Base-by-base conservation (phyloP, 2,329 filamentous ascomycete genomes). In the Rachicladosporium sp. region DNA sequence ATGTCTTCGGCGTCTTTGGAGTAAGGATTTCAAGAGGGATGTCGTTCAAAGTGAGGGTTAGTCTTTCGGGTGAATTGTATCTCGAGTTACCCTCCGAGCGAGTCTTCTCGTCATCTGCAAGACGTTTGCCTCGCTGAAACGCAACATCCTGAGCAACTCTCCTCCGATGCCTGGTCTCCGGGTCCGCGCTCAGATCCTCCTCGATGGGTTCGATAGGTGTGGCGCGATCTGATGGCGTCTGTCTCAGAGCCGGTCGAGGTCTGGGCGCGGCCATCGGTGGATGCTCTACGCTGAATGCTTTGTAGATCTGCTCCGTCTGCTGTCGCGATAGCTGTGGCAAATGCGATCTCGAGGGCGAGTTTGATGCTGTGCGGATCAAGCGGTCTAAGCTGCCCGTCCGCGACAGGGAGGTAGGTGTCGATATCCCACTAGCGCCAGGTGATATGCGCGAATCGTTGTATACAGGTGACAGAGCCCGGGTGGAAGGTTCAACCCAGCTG, bases 101-200 rank as follows among this genome's bases (percentile, higher is more conserved):
- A 15, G 46, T 40, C 19, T 50, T 46, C 38, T 58, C 51, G 19
- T 53, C 50, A 2, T 44, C 42, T 38, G 60, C 56, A 13, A 59
- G 43, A 4, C 50, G 50, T 41, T 59, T 60, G n/a, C 51, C 58
- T 33, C 56, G 46, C 35, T 60, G 56, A 27, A 56, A 54, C 6
- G 58, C 57, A 19, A 19, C 15, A 34, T 55, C 50, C 8, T 46
- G 46, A 6, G 52, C 54, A 11, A 52, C 48, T 11, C 41, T 40
- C 30, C 50, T 45, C 19, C 52, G 46, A 23, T 46, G 40, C 8
- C 43, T 35, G 6, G 43, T 47, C 29, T 50, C 46, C 35, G 51
- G 47, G 23, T 51, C 47, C 4, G 47, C 47, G 6, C 44, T 47
- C 4, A 38, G 38, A n/a, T 52, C 47, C 13, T 48, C 45, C 29